Evolutionary conservation across 352 stramenopile species (phyloP), one percentile per base, ranked within the genome.

Genomic region (Globisporangium cystogenes): DNA sequence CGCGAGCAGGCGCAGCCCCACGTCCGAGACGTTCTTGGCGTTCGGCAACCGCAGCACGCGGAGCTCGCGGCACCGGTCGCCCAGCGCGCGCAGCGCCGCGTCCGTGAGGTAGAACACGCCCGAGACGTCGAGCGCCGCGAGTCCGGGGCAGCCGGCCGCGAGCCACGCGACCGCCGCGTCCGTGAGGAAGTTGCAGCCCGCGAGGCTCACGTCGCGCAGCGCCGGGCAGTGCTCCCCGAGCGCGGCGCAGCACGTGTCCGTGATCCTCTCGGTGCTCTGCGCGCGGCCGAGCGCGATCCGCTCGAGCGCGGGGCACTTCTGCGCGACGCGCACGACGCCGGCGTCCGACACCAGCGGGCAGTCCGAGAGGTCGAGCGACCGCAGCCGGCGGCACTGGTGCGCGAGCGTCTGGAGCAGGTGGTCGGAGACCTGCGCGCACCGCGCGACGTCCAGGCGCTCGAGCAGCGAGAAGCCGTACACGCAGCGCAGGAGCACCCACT

Each of bases 111-210:
- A 82, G 39, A 76, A 78, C 31, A 86, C 87, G 24, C 86, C 82
- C 12, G 57, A 87, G 18, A 98, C 55, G 57, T 96, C 75, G 20
- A 98, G 56, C n/a, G 62, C 58, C 37, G 83, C 63, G 7, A 98
- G 76, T 7, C 74, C 61, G 7, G 66, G 57, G n/a, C 88, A 96
- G 35, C 86, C 83, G 7, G 76, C 72, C 0, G 73, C 76, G 24
- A 98, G 64, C 90, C 90, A 98, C 20, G 85, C 80, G 23, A 98
- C 60, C 0, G 91, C 91, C 5, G 84, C 90, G 52, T 98, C 92
- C 0, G 90, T 95, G 15, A 98, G 60, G 53, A 88, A 85, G 12
- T 86, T 82, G 57, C 84, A 97, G 0, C 93, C 90, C 2, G 72
- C 72, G 1, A 98, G 55, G 26, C 82, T 85, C 1, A 98, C 62